Conservation (phyloP, 179 eudicot genomes). For the Pouteria campechiana region DNA sequence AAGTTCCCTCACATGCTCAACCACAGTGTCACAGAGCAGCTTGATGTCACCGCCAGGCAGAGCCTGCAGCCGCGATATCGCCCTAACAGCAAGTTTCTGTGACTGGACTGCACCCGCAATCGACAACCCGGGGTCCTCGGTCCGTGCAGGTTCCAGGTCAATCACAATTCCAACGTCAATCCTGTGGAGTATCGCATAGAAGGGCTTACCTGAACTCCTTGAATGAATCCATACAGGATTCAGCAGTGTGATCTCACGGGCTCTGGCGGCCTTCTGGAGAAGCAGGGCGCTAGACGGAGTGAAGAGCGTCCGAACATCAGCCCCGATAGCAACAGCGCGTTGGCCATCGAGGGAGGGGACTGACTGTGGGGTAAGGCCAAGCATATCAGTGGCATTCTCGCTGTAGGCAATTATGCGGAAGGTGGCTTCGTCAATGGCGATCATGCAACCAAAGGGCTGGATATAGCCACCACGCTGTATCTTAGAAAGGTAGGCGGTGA, state of each 20-base stretch:
- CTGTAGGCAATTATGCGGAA: slow-evolving; percentile 59
- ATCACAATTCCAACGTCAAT: slow-evolving; percentile 94
- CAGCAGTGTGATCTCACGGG: slow-evolving; percentile 58
- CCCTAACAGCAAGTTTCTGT: slow-evolving; percentile 86
- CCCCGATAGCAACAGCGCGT: slow-evolving; percentile 44
- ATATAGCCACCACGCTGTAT: slow-evolving; percentile 84
- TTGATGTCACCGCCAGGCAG: slow-evolving; percentile 85
- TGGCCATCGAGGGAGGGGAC: slow-evolving; percentile 50
- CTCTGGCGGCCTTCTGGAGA: slow-evolving; percentile 61
- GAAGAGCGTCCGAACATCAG: slow-evolving; percentile 62
- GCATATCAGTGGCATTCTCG: slow-evolving; percentile 58
- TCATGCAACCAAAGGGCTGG: slow-evolving; percentile 90
- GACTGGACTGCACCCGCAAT: slow-evolving; percentile 98
- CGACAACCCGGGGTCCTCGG: slow-evolving; percentile 82
- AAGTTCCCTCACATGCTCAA: slow-evolving; percentile 64
- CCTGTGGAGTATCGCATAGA: slow-evolving; percentile 85
- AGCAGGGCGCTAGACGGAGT: slow-evolving; percentile 44
- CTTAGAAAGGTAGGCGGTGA: slow-evolving; percentile 66
- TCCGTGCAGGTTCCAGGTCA: slow-evolving; percentile 88
- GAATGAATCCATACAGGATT: slow-evolving; percentile 93
- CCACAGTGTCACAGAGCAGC: slow-evolving; percentile 84
- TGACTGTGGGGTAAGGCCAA: slow-evolving; percentile 46
- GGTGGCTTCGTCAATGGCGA: slow-evolving; percentile 50
- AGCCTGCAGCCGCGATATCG: slow-evolving; percentile 76
- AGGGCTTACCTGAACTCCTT: slow-evolving; percentile 64